These are phyloP conservation scores for Massariosphaeria phaeospora DNA, from an alignment of 495 filamentous ascomycete species.

Conservation along the genomic window DNA sequence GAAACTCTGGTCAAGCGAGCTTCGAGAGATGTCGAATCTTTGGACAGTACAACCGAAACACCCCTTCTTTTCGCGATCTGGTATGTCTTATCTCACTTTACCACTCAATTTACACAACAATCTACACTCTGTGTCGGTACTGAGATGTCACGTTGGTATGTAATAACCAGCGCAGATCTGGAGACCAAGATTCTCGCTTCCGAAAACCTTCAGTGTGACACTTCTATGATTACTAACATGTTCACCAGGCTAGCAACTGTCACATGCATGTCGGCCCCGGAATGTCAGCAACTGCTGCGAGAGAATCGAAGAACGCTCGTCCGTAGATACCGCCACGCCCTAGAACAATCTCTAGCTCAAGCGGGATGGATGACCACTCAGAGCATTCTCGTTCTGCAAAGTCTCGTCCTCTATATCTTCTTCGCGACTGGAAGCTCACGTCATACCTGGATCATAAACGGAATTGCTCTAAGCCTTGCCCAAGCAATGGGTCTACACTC, in stretches of 20 bases:
- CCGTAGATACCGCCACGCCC: constrained; percentile 8
- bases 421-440: constrained; percentile 8
- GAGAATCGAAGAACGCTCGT: constrained; percentile 6
- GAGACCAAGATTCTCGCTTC: no score
- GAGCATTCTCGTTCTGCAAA: constrained; percentile 16
- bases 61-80: constrained; percentile 21
- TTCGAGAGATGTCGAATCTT: background rate
- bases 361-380: constrained; percentile 19
- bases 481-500: constrained; percentile 25
- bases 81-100: no score
- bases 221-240: background rate
- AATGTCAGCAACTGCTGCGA: constrained; percentile 5
- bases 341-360: constrained; percentile 8
- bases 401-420: constrained; percentile 11
- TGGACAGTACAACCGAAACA: background rate
- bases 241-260: constrained; percentile 3
- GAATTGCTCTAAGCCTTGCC: constrained; percentile 13
- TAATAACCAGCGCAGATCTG: no score
- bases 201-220: no score
- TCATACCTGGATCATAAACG: constrained; percentile 20
- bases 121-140: no score
- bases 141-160: no score
- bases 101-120: no score
- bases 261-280: constrained; percentile 13
- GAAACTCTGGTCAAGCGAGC: background rate